Percentiles rank a stretch among this genome's conserved stretches.
These are phyloP conservation scores for Trichoderma koningiopsis DNA, from an alignment of 2,329 filamentous ascomycete species.

Conservation along the genomic window DNA sequence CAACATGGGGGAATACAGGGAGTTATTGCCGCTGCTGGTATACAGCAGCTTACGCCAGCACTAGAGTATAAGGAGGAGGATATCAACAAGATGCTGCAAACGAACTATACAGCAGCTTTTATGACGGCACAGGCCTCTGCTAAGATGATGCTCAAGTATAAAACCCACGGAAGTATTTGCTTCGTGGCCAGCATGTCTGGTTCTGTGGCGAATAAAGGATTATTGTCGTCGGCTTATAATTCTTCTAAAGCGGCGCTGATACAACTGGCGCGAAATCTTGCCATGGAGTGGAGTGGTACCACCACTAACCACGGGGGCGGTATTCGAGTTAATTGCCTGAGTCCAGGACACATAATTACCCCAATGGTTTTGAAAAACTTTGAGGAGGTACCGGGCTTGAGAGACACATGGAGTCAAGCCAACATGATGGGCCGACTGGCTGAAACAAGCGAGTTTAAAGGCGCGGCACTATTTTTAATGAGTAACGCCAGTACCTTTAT, in stretches of 20 bases:
- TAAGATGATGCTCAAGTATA: constrained; percentile 66
- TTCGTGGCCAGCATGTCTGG: constrained; percentile 73
- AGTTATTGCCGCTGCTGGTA: constrained; percentile 68
- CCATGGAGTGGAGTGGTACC: constrained; percentile 61
- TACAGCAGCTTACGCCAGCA: constrained; percentile 81
- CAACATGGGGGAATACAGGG: constrained; percentile 72
- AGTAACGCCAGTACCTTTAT: constrained; percentile 74
- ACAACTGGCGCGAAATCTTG: constrained; percentile 70
- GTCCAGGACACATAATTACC: constrained; percentile 54
- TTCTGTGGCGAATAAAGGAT: constrained; percentile 59
- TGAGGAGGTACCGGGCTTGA: constrained; percentile 68
- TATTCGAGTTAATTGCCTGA: constrained; percentile 80
- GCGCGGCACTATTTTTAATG: constrained; percentile 71
- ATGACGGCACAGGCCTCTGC: constrained; percentile 89
- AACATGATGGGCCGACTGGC: constrained; percentile 80
- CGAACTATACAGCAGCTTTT: constrained; percentile 81
- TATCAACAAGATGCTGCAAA: constrained; percentile 75
- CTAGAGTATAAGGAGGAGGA: constrained; percentile 77
- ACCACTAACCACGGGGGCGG: constrained; percentile 54
- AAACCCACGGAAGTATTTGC: constrained; percentile 62
- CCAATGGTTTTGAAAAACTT: constrained; percentile 69
- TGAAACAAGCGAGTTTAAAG: constrained; percentile 68
- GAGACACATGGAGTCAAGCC: constrained; percentile 71
- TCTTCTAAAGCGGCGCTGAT: constrained; percentile 74
- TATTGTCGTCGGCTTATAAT: constrained; percentile 61